A percentile compares a stretch with the other conserved stretches of the same genome.
These are phyloP conservation scores for Teratosphaeria viscida DNA, from an alignment of 2,329 filamentous ascomycete genomes.

Conservation along the genomic window DNA sequence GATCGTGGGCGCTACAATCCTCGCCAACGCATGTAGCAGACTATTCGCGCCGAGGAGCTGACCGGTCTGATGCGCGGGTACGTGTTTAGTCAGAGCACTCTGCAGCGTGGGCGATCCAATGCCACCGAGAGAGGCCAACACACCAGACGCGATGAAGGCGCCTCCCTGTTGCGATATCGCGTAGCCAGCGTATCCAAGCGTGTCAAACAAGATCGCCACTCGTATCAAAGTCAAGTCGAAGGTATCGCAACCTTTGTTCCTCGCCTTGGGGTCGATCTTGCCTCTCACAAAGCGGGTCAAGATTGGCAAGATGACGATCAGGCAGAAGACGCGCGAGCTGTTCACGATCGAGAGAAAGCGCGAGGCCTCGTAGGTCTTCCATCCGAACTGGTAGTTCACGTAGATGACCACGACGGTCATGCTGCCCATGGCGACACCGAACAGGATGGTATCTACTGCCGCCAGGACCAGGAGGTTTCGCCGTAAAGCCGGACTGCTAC, in stretches of 20 bases:
- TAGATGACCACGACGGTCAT: constrained; percentile 79
- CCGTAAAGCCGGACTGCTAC: constrained; percentile 51
- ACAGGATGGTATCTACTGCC: constrained; percentile 68
- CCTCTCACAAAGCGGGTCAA: constrained; percentile 66
- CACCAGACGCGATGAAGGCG: constrained; percentile 61
- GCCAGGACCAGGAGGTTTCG: constrained; percentile 76
- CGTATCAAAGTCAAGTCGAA: constrained; percentile 73
- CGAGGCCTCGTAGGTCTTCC: constrained; percentile 71
- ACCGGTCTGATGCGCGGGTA: constrained; percentile 70
- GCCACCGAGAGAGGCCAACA: constrained; percentile 67
- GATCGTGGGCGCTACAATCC: constrained; percentile 67
- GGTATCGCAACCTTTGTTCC: constrained; percentile 59
- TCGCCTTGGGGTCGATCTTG: constrained; percentile 37
- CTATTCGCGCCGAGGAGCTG: constrained; percentile 83
- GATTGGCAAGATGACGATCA: constrained; percentile 65
- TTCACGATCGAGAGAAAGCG: constrained; percentile 75
- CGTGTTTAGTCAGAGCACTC: constrained; percentile 78
- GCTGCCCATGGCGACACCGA: constrained; percentile 71
- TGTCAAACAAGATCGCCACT: constrained; percentile 60
- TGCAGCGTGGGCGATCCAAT: constrained; percentile 79
- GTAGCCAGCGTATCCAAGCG: constrained; percentile 66
- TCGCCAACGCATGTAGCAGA: constrained; percentile 69
- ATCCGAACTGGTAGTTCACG: constrained; percentile 66
- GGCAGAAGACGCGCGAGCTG: constrained; percentile 60
- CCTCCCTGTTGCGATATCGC: constrained; percentile 50